Percentiles rank a stretch among this genome's conserved stretches.
These are phyloP conservation scores for Tetradesmus lagerheimii DNA, from an alignment of 139 green algal species.

Conservation along the genomic window DNA sequence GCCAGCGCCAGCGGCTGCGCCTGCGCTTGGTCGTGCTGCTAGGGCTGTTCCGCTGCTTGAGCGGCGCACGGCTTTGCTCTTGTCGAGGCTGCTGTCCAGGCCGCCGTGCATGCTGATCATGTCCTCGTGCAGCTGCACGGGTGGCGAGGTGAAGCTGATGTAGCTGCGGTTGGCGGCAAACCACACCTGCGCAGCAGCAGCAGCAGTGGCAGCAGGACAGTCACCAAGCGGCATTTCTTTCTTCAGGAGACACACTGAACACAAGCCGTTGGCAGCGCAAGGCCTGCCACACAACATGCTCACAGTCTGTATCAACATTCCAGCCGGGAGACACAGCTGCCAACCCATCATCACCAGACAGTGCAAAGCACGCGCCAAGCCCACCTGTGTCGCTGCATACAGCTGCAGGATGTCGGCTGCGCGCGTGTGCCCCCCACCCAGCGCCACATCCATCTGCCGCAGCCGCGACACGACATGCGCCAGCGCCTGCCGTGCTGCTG, in stretches of 20 bases:
- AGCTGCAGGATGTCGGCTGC: slow-evolving; percentile 72
- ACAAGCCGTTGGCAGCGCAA: too few relatives aligned
- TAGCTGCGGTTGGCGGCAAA: slow-evolving; percentile 75
- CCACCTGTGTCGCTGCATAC: slow-evolving; percentile 66
- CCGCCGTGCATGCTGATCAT: slow-evolving; percentile 48
- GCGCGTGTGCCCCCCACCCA: slow-evolving; percentile 61
- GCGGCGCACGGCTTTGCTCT: slow-evolving; percentile 13
- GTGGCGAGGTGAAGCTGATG: slow-evolving; percentile 69
- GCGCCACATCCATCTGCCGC: slow-evolving; percentile 62
- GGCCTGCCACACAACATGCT: too few relatives aligned
- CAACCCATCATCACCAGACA: too few relatives aligned
- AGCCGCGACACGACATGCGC: slow-evolving; percentile 58
- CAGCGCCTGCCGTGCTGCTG: slow-evolving; percentile 51
- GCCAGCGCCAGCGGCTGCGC: background rate
- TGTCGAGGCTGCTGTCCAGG: slow-evolving; percentile 1
- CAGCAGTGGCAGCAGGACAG: background rate
- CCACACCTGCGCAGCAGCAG: slow-evolving; percentile 58
- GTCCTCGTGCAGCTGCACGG: slow-evolving; percentile 72
- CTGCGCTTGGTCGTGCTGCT: background rate
- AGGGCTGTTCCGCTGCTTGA: background rate
- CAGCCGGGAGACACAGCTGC: too few relatives aligned
- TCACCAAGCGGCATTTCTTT: background rate
- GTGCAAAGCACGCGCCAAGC: too few relatives aligned
- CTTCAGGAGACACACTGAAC: too few relatives aligned
- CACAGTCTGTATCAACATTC: too few relatives aligned